Evolutionary conservation across 75 land plant species (phyloP), one percentile per base, ranked within the genome.

Genomic region (Cryptomeria japonica): DNA sequence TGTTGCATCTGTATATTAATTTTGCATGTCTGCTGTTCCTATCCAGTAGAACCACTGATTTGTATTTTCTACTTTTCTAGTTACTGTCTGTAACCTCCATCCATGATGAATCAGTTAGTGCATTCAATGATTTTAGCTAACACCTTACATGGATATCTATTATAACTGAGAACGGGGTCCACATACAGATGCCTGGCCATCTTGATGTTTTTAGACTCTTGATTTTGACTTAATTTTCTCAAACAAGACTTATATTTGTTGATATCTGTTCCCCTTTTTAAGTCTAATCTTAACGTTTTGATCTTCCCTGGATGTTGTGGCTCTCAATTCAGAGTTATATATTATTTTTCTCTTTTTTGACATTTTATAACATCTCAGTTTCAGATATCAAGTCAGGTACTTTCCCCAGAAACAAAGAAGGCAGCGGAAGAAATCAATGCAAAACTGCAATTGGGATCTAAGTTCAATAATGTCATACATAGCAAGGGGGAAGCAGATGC

Each of bases 401-500:
- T 97, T 28, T 91, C 98, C 34, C 56, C 88, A 15, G 95, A 96
- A 87, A 92, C 99, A 1, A 98, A 95, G 88, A 86, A 90, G 68
- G 96, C 95, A 39, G 98, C 99, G 31, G 86, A 90, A 51, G 83
- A 91, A 16, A 95, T 98, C 72, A 93, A 92, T 61, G 61, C 87
- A 18, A 89, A 96, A 12, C 88, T 98, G 78, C 92, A 91, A 79
- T 87, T 98, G 47, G 99, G 99, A 39, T 93, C 91, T 55, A 95
- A 93, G 53, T 94, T 98, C 41, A 93, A 92, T 73, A 87, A 93
- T 76, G 89, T 95, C 34, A 89, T 95, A 18, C 87, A 78, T 28
- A 91, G 84, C 36, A 92, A 92, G 87, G 96, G 92, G 86, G 96
- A 95, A 87, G 95, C 90, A 3, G 64, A 89, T 90, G 94, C 94